Evolutionary conservation across 2,329 filamentous ascomycete species (phyloP), one percentile per base, ranked within the genome.

Genomic region (Zalaria sp.): DNA sequence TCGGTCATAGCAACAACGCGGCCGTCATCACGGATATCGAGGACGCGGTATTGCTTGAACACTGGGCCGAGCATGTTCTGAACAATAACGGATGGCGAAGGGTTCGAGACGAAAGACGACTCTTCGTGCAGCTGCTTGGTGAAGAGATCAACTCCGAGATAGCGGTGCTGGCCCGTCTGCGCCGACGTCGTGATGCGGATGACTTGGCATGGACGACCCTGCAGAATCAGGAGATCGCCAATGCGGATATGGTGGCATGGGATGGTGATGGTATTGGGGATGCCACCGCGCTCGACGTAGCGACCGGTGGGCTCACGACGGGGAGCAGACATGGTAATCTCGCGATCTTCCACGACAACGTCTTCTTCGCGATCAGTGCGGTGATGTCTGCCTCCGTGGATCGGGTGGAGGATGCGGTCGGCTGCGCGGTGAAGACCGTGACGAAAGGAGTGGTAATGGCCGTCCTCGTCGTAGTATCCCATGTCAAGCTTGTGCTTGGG

Each of bases 11-110:
- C 88, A 53, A 93, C 86, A 60, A 98, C 66, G 54, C 69, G 67
- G 59, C 75, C 73, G 57, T 80, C 88, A 53, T 93, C 84, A 66
- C 87, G 81, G 66, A 98, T 82, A 73, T 98, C 91, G 49, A 98
- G 82, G 63, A 98, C 89, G 61, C 91, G 88, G 82, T 98, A 98
- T 77, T 96, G 91, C 86, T 96, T 96, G 86, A 96, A 95, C 72
- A 96, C 80, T 50, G 91, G 91, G 57, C 89, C 91, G 53, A 93
- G 83, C 87, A 98, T 96, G 72, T 89, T 96, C 82, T 98, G 91
- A 59, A 98, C 89, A 50, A 96, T 79, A 47, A 98, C 91, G 55
- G 85, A 94, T 55, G 89, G 89, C 53, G 83, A 85, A 51, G 91
- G 91, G 82, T 93, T 93, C 69, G 85, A 88, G 71, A 96, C 80